Base-by-base conservation (phyloP, 2,329 filamentous ascomycete species). In the Fusarium aywerte region DNA sequence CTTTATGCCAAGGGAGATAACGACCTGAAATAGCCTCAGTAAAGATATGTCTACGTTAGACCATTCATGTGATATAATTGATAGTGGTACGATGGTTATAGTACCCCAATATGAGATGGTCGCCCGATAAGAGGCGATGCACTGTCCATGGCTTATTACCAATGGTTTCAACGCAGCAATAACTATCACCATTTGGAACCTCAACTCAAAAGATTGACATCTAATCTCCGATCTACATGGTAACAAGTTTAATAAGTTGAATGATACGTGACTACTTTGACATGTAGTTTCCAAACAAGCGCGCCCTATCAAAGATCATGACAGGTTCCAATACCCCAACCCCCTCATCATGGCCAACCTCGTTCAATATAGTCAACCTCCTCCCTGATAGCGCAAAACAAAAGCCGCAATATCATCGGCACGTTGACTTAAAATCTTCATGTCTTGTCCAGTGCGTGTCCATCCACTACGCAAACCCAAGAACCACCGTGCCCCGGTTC, bases 401-500 rank as follows among this genome's bases (percentile, higher is more conserved):
- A 33, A 27, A 21, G 8, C n/a, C 6, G 15, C 27, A 16, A 38
- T 5, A 31, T 5, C 25, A 23, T n/a, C 21, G 7, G 9, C 29
- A 15, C 11, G 16, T 16, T n/a, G 16, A 25, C 21, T 12, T 11
- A 42, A 21, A 43, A 27, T 31, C 12, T 27, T 12, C n/a, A 67
- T 67, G 64, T 60, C 64, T 9, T 65, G 58, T 12, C 49, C 59
- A 35, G 55, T 48, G 7, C 73, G 75, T n/a, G 68, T 57, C 8
- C 75, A 76, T 43, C 73, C 75, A 7, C 68, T 76, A 9, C 65
- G 47, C 7, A 73, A 72, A 50, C 75, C 75, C 3, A 51, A 69
- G 9, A 70, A 75, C 20, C 75, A 77, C 38, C 56, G 58, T 21
- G 73, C 69, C 1, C 75, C 75, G 0, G 63, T 77, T n/a, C 75